Base-by-base conservation (phyloP, 1,284 basidiomycete genomes). In the Marasmius fiardii region DNA sequence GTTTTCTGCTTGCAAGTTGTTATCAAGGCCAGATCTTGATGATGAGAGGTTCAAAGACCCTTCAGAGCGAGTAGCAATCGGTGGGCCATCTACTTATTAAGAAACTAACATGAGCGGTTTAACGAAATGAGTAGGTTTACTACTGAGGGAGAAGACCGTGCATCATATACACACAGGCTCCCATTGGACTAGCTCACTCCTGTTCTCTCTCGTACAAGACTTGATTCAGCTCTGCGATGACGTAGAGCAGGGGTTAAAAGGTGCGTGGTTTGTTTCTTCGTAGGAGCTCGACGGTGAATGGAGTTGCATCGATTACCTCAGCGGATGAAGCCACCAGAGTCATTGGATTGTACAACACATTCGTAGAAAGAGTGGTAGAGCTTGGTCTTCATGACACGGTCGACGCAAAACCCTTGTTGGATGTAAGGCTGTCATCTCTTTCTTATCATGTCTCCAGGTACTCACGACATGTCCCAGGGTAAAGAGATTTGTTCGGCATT, bases 131-230 rank as follows among this genome's bases (percentile, higher is more conserved):
- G n/a, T 54, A 86, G 92, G 92, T 1, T 67, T 88, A 35, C 66
- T 90, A 3, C 71, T 95, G 41, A 78, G 92, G 37, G 75, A 92
- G 21, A 81, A 78, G 63, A 65, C 66, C 8, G 77, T 93, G 10
- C 90, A 93, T 61, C 85, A 87, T 65, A 71, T 77, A 0, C 67
- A 71, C 34, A 81, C 79, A 3, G 90, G 84, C 11, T 78, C 81
- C 10, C 78, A 85, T 51, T 94, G 92, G 92, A 73, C 83, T 31
- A 79, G 78, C 1, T 86, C 90, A 5, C 61, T 92, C 20, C 68
- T 93, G 4, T 94, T 93, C 71, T 83, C 90, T 0, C 72, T 93
- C 34, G 78, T 90, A 1, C 83, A 84, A 66, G 85, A 90, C 59
- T 73, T 94, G n/a, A 73, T 84, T 1, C 75, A 78, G 1, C 66